A percentile compares a stretch with the other conserved stretches of the same genome.
These are phyloP conservation scores for Avicennia marina DNA, from an alignment of 257 asterid genomes.

Conservation along the genomic window DNA sequence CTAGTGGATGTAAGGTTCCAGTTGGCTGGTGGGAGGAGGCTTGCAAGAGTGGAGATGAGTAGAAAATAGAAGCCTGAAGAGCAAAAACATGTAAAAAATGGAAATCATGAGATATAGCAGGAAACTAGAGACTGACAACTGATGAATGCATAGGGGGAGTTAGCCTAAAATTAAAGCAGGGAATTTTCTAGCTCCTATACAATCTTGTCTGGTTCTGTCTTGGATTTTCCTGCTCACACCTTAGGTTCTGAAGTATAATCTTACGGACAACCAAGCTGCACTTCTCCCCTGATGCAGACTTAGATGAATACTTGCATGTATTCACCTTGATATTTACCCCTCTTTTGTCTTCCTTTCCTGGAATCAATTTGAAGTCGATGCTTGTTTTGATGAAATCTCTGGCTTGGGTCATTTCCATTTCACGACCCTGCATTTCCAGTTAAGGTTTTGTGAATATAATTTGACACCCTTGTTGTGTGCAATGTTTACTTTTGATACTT, in stretches of 20 bases:
- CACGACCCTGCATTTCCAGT: neutral
- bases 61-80: neutral
- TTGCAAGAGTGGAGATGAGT: neutral
- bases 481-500: slow-evolving; percentile 4
- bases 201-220: too few species aligned
- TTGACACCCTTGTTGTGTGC: neutral
- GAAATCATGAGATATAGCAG: neutral
- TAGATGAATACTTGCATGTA: neutral
- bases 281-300: neutral
- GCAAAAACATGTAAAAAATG: neutral
- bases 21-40: too few species aligned
- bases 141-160: too few species aligned
- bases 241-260: neutral
- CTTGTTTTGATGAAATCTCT: neutral
- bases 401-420: neutral
- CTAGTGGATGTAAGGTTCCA: neutral
- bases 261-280: neutral
- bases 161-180: too few species aligned
- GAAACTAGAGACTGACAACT: neutral
- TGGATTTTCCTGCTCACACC: too few species aligned
- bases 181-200: too few species aligned
- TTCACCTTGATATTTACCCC: neutral
- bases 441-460: neutral
- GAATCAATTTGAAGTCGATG: neutral
- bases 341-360: neutral